These are phyloP conservation scores for Flaveria brownii DNA, from an alignment of 129 eudicot genomes.

Conservation along the genomic window DNA sequence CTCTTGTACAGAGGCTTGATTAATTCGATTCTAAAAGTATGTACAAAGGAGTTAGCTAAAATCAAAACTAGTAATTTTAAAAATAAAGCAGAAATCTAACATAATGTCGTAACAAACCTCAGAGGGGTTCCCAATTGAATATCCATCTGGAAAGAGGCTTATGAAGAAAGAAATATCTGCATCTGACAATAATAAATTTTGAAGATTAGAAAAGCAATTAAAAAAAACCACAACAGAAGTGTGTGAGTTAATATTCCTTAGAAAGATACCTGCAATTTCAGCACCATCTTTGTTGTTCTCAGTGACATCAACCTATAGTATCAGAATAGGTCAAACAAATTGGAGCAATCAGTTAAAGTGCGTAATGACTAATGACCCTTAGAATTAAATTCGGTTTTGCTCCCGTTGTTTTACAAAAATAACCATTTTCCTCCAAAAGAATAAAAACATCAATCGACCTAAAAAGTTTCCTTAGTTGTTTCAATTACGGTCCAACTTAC, in stretches of 20 bases:
- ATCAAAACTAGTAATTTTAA: slow-evolving; percentile 7
- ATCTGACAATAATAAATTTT: slow-evolving; percentile 42
- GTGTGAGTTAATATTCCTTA: neutral
- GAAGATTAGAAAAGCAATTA: neutral
- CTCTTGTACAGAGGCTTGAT: slow-evolving; percentile 38
- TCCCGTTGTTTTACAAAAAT: too few relatives aligned
- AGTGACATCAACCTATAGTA: slow-evolving; percentile 42
- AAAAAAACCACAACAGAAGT: neutral
- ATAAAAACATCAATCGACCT: too few relatives aligned
- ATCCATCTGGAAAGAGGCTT: slow-evolving; percentile 84
- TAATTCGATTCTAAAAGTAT: slow-evolving; percentile 47
- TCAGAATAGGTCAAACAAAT: neutral
- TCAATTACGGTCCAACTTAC: too few relatives aligned
- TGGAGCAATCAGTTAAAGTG: slow-evolving; percentile 4
- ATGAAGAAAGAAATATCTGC: slow-evolving; percentile 75
- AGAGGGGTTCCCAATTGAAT: slow-evolving; percentile 66
- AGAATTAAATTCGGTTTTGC: too few relatives aligned
- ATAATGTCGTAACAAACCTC: slow-evolving; percentile 58
- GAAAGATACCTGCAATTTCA: slow-evolving; percentile 47
- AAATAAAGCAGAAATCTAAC: neutral
- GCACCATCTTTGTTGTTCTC: slow-evolving; percentile 36
- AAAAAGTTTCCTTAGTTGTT: too few relatives aligned
- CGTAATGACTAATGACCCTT: too few relatives aligned
- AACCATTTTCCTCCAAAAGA: too few relatives aligned
- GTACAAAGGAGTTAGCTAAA: slow-evolving; percentile 16